Evolutionary conservation across 116 monocot species (phyloP).

Genomic region (Zostera marina): DNA sequence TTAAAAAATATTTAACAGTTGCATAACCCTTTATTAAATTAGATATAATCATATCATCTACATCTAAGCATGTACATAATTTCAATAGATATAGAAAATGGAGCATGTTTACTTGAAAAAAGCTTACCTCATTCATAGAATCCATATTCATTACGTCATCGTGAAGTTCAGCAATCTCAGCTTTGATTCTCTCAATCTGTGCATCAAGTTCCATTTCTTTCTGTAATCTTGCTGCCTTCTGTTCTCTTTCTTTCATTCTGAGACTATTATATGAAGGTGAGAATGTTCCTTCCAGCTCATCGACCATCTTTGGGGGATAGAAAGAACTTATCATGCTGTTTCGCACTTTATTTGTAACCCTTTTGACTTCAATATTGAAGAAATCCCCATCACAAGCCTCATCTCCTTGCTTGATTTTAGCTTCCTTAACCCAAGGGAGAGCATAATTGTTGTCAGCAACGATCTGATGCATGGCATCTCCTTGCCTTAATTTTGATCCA

Average conservation of each 20-base stretch:
- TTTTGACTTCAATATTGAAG: constrained; percentile 1
- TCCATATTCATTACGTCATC: constrained; percentile 10
- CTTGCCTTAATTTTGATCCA: constrained; percentile 1
- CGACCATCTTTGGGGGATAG: neutral
- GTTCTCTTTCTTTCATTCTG: constrained; percentile 8
- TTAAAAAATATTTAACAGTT: no score
- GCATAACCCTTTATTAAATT: neutral
- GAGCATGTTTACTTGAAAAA: neutral
- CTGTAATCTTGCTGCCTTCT: constrained; percentile 7
- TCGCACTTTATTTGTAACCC: neutral
- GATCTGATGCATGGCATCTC: constrained; percentile 3
- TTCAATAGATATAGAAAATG: neutral
- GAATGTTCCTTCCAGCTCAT: constrained; percentile 5
- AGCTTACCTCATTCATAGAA: constrained; percentile 4
- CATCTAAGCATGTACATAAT: neutral
- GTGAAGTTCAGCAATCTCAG: constrained; percentile 10
- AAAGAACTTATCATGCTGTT: neutral
- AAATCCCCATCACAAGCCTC: constrained; percentile 5
- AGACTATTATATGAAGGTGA: constrained; percentile 4
- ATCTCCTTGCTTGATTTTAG: neutral
- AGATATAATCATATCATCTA: neutral
- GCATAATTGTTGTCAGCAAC: neutral
- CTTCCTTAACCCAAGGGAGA: constrained; percentile 2
- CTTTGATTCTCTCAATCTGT: constrained; percentile 9
- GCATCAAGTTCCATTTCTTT: constrained; percentile 14